A percentile compares a stretch with the other conserved stretches of the same genome.
These are phyloP conservation scores for Vitis labrusca DNA, from an alignment of 164 flowering plant species.

Conservation along the genomic window DNA sequence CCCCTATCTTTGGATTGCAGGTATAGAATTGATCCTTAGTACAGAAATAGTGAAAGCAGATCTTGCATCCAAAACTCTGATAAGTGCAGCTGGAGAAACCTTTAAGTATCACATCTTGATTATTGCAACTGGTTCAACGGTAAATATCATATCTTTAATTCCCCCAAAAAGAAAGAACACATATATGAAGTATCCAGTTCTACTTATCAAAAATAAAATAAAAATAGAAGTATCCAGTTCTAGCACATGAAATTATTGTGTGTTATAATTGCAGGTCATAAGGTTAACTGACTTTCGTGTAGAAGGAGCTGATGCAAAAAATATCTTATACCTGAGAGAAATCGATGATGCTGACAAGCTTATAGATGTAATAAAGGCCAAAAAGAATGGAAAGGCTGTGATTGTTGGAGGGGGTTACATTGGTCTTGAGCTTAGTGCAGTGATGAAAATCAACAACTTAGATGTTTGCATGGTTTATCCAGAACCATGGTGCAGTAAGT, in stretches of 20 bases:
- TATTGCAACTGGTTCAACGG: constrained; percentile 89
- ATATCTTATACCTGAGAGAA: constrained; percentile 92
- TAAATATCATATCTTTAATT: constrained; percentile 21
- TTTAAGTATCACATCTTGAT: constrained; percentile 66
- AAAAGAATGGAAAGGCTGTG: constrained; percentile 84
- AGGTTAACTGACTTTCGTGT: constrained; percentile 87
- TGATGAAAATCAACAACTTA: constrained; percentile 62
- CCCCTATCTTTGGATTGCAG: constrained; percentile 39
- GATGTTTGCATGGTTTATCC: constrained; percentile 96
- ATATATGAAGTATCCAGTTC: too few relatives aligned
- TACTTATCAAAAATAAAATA: background rate
- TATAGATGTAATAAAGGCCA: constrained; percentile 70
- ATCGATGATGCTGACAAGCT: constrained; percentile 92
- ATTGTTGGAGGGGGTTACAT: constrained; percentile 98
- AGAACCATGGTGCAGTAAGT: constrained; percentile 99
- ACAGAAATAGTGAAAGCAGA: constrained; percentile 91
- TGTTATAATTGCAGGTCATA: constrained; percentile 55
- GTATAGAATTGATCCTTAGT: constrained; percentile 79
- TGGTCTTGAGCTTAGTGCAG: constrained; percentile 96
- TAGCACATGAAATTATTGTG: background rate
- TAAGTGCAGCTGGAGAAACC: constrained; percentile 63
- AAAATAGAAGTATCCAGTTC: too few relatives aligned
- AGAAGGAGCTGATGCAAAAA: constrained; percentile 90
- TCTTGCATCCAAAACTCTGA: constrained; percentile 77
- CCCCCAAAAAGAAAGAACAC: too few relatives aligned